Evolutionary conservation across 2,329 filamentous ascomycete species (phyloP), one percentile per base, ranked within the genome.

Genomic region (Pleurostoma richardsiae): DNA sequence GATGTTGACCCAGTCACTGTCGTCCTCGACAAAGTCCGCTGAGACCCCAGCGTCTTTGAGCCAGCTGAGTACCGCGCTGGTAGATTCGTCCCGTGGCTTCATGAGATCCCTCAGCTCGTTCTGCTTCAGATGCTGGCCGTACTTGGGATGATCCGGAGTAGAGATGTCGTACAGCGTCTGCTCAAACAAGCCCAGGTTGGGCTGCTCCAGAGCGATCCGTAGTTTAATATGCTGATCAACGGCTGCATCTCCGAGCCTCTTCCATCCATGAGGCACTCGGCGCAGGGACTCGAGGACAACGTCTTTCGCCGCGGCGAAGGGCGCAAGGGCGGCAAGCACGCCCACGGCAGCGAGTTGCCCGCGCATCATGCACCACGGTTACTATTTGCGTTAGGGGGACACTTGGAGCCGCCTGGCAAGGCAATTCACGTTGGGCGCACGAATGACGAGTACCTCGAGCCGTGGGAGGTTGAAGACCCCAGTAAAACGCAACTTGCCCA

Each of bases 1-100:
- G 44, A 74, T 70, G 42, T 69, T 68, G 36, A 80, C 56, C 60
- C 68, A 71, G 19, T 65, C 59, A 1, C 61, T 61, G 7, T 63
- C 55, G 26, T 64, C 60, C 6, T 59, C 58, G 26, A 74, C 47
- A n/a, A 39, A 41, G 3, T 11, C 11, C n/a, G 42, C 10, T 8
- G 33, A 36, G 42, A 83, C 70, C 43, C 71, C 77, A 59, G 79
- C 72, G 51, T 74, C 73, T 29, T 60, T 59, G 10, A 83, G 68
- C 79, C 78, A 83, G 43, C 77, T 71, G 44, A 76, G 71, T 6
- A 82, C 73, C 26, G 76, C 67, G 30, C 72, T 59, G 11, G 73
- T 57, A 1, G 77, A 73, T 51, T 81, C 69, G 3, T 76, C 67
- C 2, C 70, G 62, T 3, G 80, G 80, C 51, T 70, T 69, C 42